Percentiles rank a stretch among this genome's conserved stretches.
Conservation (phyloP, 2,329 filamentous ascomycete species). For the Ceratocystis albifundus region DNA sequence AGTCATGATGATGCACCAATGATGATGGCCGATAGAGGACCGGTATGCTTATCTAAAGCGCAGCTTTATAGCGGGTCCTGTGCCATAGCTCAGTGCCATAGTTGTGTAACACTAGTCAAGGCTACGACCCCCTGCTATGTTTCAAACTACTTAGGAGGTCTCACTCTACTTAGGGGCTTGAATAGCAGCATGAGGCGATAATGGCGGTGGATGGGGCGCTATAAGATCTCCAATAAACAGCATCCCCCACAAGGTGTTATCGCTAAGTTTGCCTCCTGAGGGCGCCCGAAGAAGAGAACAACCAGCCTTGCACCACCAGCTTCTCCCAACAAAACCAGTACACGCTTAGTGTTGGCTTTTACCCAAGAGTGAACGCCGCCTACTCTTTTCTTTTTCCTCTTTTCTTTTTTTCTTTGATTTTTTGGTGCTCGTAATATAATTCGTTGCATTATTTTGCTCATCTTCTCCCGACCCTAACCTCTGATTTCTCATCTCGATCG, state of each 20-base stretch:
- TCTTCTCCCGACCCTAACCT: not conserved
- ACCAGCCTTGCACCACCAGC: not conserved
- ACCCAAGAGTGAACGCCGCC: not conserved
- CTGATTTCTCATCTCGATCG: not conserved
- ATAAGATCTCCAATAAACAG: not conserved
- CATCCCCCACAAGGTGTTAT: not conserved
- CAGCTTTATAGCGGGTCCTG: not conserved
- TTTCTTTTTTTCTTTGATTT: slow-evolving; percentile 1
- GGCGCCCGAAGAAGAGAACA: not conserved
- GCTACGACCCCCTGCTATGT: not conserved
- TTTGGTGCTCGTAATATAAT: slow-evolving; percentile 1
- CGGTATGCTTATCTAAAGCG: not conserved
- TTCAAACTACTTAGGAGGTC: not conserved
- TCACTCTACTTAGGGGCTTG: not conserved
- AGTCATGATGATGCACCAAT: not conserved
- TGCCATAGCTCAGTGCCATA: not conserved
- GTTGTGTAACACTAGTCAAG: not conserved
- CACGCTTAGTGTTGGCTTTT: not conserved
- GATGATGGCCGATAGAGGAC: not conserved
- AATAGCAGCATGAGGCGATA: not conserved
- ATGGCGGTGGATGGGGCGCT: not conserved
- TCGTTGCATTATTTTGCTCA: not conserved
- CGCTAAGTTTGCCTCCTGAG: not conserved
- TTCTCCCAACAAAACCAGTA: not conserved
- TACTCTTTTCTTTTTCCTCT: not conserved